Base-by-base conservation (phyloP, 2,329 filamentous ascomycete genomes). In the Helminthosporium solani region DNA sequence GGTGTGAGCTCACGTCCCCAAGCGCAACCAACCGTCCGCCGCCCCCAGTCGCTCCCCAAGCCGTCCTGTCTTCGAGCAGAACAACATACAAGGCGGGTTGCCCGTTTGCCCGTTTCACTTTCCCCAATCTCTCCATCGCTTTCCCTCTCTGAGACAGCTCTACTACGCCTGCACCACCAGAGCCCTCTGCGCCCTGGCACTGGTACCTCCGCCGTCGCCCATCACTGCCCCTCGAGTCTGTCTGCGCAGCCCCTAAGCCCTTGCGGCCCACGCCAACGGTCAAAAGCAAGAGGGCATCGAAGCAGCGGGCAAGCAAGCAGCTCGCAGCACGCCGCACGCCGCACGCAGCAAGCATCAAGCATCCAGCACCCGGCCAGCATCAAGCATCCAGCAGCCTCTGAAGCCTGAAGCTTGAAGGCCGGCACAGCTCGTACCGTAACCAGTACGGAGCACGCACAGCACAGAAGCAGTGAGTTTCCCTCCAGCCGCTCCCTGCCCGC, bases 71-170 rank as follows among this genome's bases (percentile, higher is more conserved):
- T 39, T 48, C 36, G 47, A 58, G 47, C 52, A 56, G 54, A 54
- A 66, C n/a, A 64, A 67, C 66, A 68, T 61, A 65, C 59, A 58
- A 60, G 59, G 57, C 63, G 23, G n/a, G n/a, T 6, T 19, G 35
- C 56, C 59, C 58, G 57, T 60, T 61, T 61, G 58, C 63, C 62
- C 65, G 65, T 68, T 67, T 64, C 61, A 63, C 64, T 66, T 67
- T 69, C 57, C 67, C 66, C 63, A 66, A 69, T 67, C 61, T 63
- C 61, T 68, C 59, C 57, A 57, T 63, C 60, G 58, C 64, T 69
- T 71, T 70, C 64, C 68, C 64, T 66, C 66, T 66, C 62, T 64
- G 63, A 70, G 67, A 67, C 68, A 68, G 58, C 61, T 63, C 56
- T 58, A 54, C 47, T 53, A 57, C 63, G 60, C 52, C 61, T 67